Evolutionary conservation across 352 stramenopile species (phyloP), one percentile per base, ranked within the genome.

Genomic region (Peronospora belbahrii): DNA sequence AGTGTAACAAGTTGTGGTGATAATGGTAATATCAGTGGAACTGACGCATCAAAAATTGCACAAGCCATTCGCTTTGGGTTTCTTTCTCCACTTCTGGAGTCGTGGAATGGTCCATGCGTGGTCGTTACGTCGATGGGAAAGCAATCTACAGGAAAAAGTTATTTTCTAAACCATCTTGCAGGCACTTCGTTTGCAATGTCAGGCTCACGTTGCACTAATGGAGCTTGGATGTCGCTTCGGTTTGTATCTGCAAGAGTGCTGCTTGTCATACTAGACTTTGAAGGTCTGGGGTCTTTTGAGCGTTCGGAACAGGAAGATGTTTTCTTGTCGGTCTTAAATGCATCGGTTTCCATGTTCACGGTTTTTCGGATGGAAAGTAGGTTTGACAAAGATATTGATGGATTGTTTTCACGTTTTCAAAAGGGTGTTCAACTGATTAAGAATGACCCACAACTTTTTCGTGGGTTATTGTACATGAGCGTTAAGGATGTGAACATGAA

Each of bases 131-230:
- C 64, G 0, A 70, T 74, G 64, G 60, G 64, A 6, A 74, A 74
- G 14, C 78, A 89, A 31, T 89, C 74, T 0, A 89, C 73, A 0
- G 74, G 78, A 5, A 87, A 87, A 35, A 86, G 69, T 35, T 90
- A 90, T 42, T 36, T 86, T 9, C 40, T 88, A 2, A 89, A 87
- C 37, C 74, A 87, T 30, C 42, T 88, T 13, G 62, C 74, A 0
- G 74, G 77, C 0, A 75, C 67, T 3, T 83, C 74, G 7, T 88
- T 85, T 56, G 71, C 74, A 6, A 86, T 74, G 49, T 54, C 59
- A 18, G 56, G 56, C 3, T 50, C 59, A 0, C 51, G 60, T 5
- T 70, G 64, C 30, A 73, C 64, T 0, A 59, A 73, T 25, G 64
- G 56, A 9, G 64, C 59, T 4, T 73, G 59, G 59, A 70, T 73